Percentiles rank a stretch among this genome's conserved stretches.
Evolutionary conservation across 352 stramenopile species (phyloP).

Genomic region (Saprolegnia parasitica): DNA sequence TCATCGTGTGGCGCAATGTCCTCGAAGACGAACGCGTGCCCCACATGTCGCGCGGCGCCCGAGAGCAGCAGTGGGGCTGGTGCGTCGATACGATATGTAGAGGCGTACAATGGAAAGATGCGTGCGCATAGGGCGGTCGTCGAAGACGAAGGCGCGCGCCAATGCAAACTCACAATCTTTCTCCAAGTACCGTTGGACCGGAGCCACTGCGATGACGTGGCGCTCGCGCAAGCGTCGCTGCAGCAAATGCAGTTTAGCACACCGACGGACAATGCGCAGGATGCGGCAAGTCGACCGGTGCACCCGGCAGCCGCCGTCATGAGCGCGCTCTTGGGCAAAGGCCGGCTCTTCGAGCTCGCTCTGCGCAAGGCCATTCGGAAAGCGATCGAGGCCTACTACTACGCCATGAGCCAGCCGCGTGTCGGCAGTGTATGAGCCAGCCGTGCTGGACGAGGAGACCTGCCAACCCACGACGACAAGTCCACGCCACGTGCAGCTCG

Average conservation of each 20-base stretch:
- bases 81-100: background rate
- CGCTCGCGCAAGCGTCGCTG: background rate
- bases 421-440: too few species aligned
- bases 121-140: conserved; percentile 1
- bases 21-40: conserved; percentile 9
- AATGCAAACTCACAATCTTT: conserved; percentile 10
- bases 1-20: conserved; percentile 4
- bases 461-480: too few species aligned
- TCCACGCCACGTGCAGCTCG: too few species aligned
- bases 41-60: conserved; percentile 11
- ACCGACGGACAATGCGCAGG: background rate
- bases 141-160: background rate
- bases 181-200: conserved; percentile 8
- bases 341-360: conserved; percentile 12
- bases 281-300: background rate
- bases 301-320: background rate
- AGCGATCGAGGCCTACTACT: background rate
- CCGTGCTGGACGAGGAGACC: too few species aligned
- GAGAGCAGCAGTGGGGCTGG: conserved; percentile 17
- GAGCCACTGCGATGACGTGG: background rate
- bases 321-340: conserved; percentile 4
- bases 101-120: background rate
- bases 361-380: background rate
- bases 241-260: background rate
- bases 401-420: background rate